Evolutionary conservation across 768 basidiomycete species (phyloP).

Genomic region (Favolaschia claudopus): DNA sequence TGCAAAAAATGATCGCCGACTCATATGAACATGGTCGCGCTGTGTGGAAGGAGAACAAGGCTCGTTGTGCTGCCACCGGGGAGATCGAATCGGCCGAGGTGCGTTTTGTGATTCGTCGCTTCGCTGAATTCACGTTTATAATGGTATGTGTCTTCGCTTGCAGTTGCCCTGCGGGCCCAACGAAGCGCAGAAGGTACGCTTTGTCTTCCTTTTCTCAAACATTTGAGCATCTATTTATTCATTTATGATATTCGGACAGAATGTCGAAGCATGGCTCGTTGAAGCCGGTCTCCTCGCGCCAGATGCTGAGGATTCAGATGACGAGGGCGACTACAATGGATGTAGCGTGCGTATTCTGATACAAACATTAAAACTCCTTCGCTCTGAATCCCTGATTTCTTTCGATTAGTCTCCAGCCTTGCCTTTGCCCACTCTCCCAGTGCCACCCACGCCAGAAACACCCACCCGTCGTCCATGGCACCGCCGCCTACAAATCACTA

Average conservation of each 20-base stretch:
- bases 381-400: not conserved
- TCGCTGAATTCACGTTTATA: too few relatives aligned
- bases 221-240: too few relatives aligned
- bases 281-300: constrained; percentile 2
- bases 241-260: not conserved
- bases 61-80: constrained; percentile 3
- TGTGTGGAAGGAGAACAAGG: constrained; percentile 20
- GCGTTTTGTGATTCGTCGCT: not conserved
- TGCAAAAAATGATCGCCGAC: constrained; percentile 26
- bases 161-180: constrained; percentile 18
- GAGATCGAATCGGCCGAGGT: constrained; percentile 10
- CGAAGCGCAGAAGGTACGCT: constrained; percentile 8
- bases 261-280: constrained; percentile 14
- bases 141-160: too few relatives aligned
- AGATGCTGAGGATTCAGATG: not conserved
- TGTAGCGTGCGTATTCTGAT: not conserved
- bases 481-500: constrained; percentile 10
- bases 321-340: not conserved
- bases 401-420: not conserved
- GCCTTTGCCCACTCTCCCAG: too few relatives aligned
- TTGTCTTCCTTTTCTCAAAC: not conserved
- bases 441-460: not conserved
- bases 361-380: too few relatives aligned
- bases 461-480: constrained; percentile 9
- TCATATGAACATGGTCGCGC: constrained; percentile 14